Base-by-base conservation (phyloP, 2,329 filamentous ascomycete species). In the Botryotinia calthae region DNA sequence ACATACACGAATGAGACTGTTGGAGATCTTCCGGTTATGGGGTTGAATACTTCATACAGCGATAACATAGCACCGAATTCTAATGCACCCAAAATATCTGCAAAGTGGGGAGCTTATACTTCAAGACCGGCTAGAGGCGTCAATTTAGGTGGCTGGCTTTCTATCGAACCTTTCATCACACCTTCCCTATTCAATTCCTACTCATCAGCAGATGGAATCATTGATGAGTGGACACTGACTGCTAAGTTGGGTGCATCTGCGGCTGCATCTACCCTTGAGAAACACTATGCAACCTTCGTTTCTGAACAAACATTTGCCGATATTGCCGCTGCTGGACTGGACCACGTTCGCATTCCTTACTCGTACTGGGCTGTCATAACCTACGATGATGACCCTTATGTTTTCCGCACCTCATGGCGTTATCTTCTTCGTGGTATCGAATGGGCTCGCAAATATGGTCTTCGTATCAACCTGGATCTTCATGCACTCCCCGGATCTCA, bases 261-360 rank as follows among this genome's bases (percentile, higher is more conserved):
- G 7, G 88, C 90, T 4, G 87, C 88, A 46, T 82, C 85, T 4
- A 91, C 87, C 0, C 83, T 98, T n/a, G 96, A 99, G 81, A 87
- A 93, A 74, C 96, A 99, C 82, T 99, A 99, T 82, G 91, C 95
- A 1, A 89, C 89, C 0, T 99, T 97, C 79, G 90, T 98, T 61
- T 95, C 89, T 0, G 93, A 97, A 80, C 85, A 91, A 73, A 94
- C 93, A 2, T 97, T 98, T 81, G 86, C 86, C 72, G 92, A 95
- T 58, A 98, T 99, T 74, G 89, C 90, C 66, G 90, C 89, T 56
- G 96, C 96, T 1, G 96, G 96, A 0, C 88, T 99, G 63, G 96
- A 99, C 80, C 96, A 99, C 81, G 93, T 99, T n/a, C 92, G 96
- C 71, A 98, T 99, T 71, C 94, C 93, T 0, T 98, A 91, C 81